Base-by-base conservation (phyloP, 768 basidiomycete species). In the Xerocomellus amylosporus region DNA sequence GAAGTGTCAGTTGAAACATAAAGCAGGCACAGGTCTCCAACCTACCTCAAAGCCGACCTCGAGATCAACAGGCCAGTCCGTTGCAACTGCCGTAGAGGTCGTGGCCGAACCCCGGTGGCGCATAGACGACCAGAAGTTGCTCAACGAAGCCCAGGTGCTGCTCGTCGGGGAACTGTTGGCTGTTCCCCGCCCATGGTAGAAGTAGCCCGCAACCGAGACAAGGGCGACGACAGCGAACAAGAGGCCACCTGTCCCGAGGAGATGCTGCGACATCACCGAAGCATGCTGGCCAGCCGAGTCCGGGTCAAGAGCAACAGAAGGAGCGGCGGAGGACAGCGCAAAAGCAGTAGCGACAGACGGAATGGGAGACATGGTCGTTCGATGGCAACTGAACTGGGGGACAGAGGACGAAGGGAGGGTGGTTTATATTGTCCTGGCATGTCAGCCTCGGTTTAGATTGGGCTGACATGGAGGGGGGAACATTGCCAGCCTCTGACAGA, bases 291-390 rank as follows among this genome's bases (percentile, higher is more conserved):
- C 55, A 34, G 37, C 8, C 2, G 48, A 26, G 17, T 22, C 49
- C 6, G 40, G 41, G 26, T 22, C 49, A 7, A 43, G 34, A 33
- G 34, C 33, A 26, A 20, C 30, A 8, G 53, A 62, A 49, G 58
- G 48, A 43, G 51, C 19, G 22, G 39, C 4, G 2, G 51, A 1
- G 13, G 55, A 49, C 28, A 44, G 20, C 14, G 44, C 17, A 17
- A 48, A 50, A n/a, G 41, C 48, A 54, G 56, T 46, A 54, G 36
- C 37, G 53, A 56, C 46, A 58, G 56, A 44, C 0, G 58, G 54
- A 4, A 65, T 51, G 3, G 64, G 58, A 42, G 61, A 58, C 64
- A 65, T 63, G 52, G 54, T 46, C 0, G 28, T 43, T 55, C 45
- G 24, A 54, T 37, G 10, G 45, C 7, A 44, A 43, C 30, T 12